Conservation (phyloP, 371 early-diverging fungal genomes). For the Entomophthora muscae region DNA sequence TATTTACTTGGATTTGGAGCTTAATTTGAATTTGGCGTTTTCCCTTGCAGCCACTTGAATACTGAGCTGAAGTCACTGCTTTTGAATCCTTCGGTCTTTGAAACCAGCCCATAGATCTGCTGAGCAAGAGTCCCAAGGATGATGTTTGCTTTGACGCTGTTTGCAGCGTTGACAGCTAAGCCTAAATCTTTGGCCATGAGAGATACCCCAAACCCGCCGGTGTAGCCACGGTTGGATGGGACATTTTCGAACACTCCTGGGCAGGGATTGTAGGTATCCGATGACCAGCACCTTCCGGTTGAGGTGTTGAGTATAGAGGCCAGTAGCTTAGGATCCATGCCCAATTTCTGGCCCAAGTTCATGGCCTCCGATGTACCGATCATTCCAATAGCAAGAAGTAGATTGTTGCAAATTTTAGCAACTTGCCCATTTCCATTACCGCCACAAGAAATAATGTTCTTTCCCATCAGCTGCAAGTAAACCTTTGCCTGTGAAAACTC, state of each 20-base stretch:
- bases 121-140: constrained; percentile 54
- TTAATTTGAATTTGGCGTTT: not conserved
- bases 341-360: constrained; percentile 68
- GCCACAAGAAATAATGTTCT: constrained; percentile 87
- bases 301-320: constrained; percentile 75
- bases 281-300: constrained; percentile 78
- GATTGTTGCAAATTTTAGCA: constrained; percentile 95
- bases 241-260: constrained; percentile 69
- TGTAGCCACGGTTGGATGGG: constrained; percentile 69
- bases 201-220: constrained; percentile 75
- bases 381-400: constrained; percentile 88
- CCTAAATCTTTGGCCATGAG: constrained; percentile 92
- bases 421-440: constrained; percentile 74
- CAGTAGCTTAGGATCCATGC: constrained; percentile 78
- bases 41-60: constrained; percentile 37
- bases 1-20: too few relatives aligned
- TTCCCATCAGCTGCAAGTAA: constrained; percentile 68
- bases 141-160: constrained; percentile 45
- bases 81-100: constrained; percentile 30
- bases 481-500: constrained; percentile 48
- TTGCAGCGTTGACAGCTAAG: constrained; percentile 77
- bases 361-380: constrained; percentile 83
- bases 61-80: constrained; percentile 58
- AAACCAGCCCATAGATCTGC: constrained; percentile 56
- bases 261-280: constrained; percentile 82